Evolutionary conservation across 371 early-diverging fungal species (phyloP), one percentile per base, ranked within the genome.

Genomic region (Mucor indicus): DNA sequence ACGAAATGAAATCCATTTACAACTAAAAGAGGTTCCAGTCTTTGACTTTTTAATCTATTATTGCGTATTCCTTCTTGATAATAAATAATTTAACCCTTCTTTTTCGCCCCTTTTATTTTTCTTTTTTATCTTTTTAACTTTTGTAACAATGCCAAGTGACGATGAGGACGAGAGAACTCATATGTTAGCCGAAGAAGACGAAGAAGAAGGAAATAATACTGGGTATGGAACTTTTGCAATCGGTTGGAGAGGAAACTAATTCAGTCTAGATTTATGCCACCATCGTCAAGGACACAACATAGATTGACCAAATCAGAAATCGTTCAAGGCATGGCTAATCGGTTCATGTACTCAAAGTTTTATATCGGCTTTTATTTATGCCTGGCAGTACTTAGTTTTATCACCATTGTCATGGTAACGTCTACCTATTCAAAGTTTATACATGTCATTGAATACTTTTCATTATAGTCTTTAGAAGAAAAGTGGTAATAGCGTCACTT

Each of bases 341-440:
- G 89, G n/a, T 79, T 90, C 57, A 79, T 90, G 69, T 87, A 90
- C 46, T 85, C 86, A 17, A 77, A 60, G 13, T 82, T 80, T 50
- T 90, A 87, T 61, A 83, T 84, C 63, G 62, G 70, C 2, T 69
- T 90, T 6, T 90, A 90, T 49, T 27, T 89, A n/a, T 60, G 48
- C 32, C 73, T 90, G 64, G 85, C 79, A 1, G 35, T 82, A 15
- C 70, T 87, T 27, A 82, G 84, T 46, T 51, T 86, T 31, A 60
- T 83, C 25, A 82, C 85, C 17, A 77, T 87, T 46, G 64, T 81
- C n/a, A 58, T 84, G 69, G 81, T 81, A 76, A 55, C 60, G 32
- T 17, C 1, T 1, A 27, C 5, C 29, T 27, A 11, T 27, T 27
- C 5, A 11, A 27, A 7, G 11, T 11, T 27, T 27, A 27, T 10